These are phyloP conservation scores for Lipomyces oligophaga DNA, from an alignment of 805 yeast genomes.

Conservation along the genomic window DNA sequence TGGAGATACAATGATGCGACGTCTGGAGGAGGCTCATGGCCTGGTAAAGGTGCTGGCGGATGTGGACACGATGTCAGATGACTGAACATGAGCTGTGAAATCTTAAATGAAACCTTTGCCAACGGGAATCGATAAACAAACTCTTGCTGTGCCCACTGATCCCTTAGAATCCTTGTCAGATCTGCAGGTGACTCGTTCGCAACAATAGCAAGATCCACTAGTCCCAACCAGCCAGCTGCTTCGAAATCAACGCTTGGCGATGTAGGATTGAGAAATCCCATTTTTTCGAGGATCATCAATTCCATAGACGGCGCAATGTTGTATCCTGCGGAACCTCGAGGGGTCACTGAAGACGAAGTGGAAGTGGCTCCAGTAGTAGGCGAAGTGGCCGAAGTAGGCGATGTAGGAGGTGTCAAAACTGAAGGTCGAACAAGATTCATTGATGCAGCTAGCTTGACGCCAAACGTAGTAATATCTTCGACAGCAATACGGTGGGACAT, in stretches of 20 bases:
- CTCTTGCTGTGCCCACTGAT: conserved; percentile 14
- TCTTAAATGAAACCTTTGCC: conserved; percentile 9
- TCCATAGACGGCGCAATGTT: not conserved
- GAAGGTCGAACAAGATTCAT: too few species aligned
- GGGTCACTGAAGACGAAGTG: not conserved
- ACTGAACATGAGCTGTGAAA: conserved; percentile 7
- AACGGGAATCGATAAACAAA: conserved; percentile 13
- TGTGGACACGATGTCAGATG: not conserved
- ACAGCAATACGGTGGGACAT: too few species aligned
- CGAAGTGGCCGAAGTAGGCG: not conserved
- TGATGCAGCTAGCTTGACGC: too few species aligned
- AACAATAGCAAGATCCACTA: conserved; percentile 8
- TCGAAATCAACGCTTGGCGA: conserved; percentile 8
- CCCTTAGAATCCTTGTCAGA: conserved; percentile 5
- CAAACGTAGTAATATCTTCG: too few species aligned
- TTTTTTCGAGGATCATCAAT: conserved; percentile 1
- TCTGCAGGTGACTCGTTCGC: not conserved
- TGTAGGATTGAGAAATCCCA: conserved; percentile 8
- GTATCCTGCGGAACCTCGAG: not conserved
- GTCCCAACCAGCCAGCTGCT: conserved; percentile 15
- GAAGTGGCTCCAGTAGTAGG: not conserved
- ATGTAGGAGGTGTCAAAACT: too few species aligned
- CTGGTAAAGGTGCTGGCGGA: not conserved
- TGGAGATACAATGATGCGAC: conserved; percentile 13
- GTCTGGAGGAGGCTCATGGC: not conserved